These are phyloP conservation scores for Plectosphaerella plurivora DNA, from an alignment of 2,329 filamentous ascomycete genomes.

Conservation along the genomic window DNA sequence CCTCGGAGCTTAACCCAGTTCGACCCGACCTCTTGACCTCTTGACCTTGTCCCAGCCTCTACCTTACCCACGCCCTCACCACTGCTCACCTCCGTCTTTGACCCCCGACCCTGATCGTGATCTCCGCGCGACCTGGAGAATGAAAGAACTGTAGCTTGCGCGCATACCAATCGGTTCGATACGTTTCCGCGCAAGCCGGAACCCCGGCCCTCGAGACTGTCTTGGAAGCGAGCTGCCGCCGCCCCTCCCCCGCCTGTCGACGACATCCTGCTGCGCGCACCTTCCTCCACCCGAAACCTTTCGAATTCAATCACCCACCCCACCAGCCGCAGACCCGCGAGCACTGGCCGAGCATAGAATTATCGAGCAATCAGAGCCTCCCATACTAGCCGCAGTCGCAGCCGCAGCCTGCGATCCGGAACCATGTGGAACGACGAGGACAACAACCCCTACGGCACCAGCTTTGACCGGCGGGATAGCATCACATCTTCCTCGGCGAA, in stretches of 20 bases:
- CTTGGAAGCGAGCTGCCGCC: background rate
- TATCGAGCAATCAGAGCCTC: too few species aligned
- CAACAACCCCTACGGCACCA: slow-evolving; percentile 91
- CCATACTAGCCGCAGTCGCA: too few species aligned
- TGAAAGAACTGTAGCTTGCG: background rate
- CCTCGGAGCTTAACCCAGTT: slow-evolving; percentile 2
- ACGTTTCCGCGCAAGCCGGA: background rate
- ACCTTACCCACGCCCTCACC: background rate
- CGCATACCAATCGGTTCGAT: background rate
- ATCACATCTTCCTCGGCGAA: slow-evolving; percentile 64
- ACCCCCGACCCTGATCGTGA: background rate
- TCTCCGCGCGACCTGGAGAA: background rate
- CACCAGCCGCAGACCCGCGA: background rate
- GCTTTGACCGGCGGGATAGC: slow-evolving; percentile 84
- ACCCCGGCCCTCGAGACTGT: background rate
- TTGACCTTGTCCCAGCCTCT: background rate
- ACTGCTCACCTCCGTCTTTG: background rate
- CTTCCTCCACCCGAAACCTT: background rate
- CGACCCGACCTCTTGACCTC: background rate
- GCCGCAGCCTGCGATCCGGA: slow-evolving; percentile 1
- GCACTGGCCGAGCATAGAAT: too few species aligned
- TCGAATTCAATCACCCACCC: background rate
- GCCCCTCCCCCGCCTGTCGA: background rate
- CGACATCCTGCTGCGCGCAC: background rate
- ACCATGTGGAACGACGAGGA: slow-evolving; percentile 99